These are phyloP conservation scores for Brasenia schreberi DNA, from an alignment of 164 flowering plant genomes.

Conservation along the genomic window DNA sequence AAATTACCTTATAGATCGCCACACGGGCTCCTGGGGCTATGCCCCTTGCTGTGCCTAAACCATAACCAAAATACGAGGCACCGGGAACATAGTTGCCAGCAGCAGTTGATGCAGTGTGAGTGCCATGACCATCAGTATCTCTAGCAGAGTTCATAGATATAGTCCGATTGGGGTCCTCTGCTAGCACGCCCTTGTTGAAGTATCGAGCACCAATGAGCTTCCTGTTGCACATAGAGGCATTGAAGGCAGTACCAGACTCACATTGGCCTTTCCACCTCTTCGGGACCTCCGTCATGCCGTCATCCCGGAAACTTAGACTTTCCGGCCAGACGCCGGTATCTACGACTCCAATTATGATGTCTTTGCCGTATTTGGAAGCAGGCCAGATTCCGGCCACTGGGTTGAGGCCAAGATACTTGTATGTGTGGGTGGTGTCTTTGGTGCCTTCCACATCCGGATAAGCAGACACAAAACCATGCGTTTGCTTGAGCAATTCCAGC, in stretches of 20 bases:
- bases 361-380: constrained; percentile 15
- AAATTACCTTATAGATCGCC: constrained; percentile 47
- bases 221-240: constrained; percentile 32
- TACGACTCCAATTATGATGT: constrained; percentile 17
- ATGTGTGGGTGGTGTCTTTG: constrained; percentile 15
- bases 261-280: constrained; percentile 26
- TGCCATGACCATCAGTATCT: constrained; percentile 45
- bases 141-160: constrained; percentile 25
- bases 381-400: constrained; percentile 11
- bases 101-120: constrained; percentile 45
- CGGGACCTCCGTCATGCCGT: constrained; percentile 10
- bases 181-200: constrained; percentile 21
- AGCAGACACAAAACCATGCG: constrained; percentile 4
- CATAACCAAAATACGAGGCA: constrained; percentile 37
- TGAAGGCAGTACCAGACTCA: constrained; percentile 28
- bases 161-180: neutral
- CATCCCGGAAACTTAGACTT: constrained; percentile 12
- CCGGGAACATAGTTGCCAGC: constrained; percentile 35
- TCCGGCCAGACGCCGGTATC: constrained; percentile 17
- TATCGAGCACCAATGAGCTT: constrained; percentile 51
- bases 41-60: constrained; percentile 42
- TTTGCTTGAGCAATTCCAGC: constrained; percentile 10
- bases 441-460: constrained; percentile 6
- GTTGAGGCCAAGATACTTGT: constrained; percentile 10
- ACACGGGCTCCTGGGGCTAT: constrained; percentile 38